Base-by-base conservation (phyloP, 2,329 filamentous ascomycete species). In the Phyllosticta citriasiana region DNA sequence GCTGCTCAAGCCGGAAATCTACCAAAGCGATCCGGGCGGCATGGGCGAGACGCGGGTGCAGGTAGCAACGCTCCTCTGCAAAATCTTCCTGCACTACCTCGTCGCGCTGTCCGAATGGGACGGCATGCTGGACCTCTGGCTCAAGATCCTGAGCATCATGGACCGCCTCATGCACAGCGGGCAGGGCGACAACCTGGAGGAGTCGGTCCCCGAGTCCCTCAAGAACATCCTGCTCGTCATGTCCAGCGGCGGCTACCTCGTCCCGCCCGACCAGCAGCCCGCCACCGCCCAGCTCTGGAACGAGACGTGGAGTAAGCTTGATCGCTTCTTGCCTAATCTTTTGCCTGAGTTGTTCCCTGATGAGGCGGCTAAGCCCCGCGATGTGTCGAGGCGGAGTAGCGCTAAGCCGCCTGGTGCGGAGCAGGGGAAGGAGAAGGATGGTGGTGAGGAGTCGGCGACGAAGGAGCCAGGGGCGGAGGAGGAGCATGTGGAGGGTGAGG, bases 171-270 rank as follows among this genome's bases (percentile, higher is more conserved):
- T 97, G 86, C 96, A 97, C 70, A 94, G 89, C 69, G 93, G 93
- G 0, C 91, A 96, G 73, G 90, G 90, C 25, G 91, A 96, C 69
- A 93, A 88, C 68, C 76, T 96, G 71, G 91, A 96, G 75, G 94
- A 99, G 78, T 93, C 94, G 12, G 91, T 97, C 2, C 89, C 90
- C 0, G 94, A 99, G 74, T 94, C 91, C 66, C 78, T 99, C 62
- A 99, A 99, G 77, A 99, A 99, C 66, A 91, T 97, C 58, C 79
- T 97, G 25, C 81, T 99, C 9, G 94, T 99, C 68, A 96, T 99
- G 91, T 86, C 89, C 5, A 94, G 87, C 71, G 92, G 88, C 57
- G 92, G 89, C 40, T 92, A 89, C 68, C 82, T 99, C 4, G 86
- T 90, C 0, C 83, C 89, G 1, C 89, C 89, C 3, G 74, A 80